Conservation (phyloP, 2,329 filamentous ascomycete species). For the Clonostachys rhizophaga region DNA sequence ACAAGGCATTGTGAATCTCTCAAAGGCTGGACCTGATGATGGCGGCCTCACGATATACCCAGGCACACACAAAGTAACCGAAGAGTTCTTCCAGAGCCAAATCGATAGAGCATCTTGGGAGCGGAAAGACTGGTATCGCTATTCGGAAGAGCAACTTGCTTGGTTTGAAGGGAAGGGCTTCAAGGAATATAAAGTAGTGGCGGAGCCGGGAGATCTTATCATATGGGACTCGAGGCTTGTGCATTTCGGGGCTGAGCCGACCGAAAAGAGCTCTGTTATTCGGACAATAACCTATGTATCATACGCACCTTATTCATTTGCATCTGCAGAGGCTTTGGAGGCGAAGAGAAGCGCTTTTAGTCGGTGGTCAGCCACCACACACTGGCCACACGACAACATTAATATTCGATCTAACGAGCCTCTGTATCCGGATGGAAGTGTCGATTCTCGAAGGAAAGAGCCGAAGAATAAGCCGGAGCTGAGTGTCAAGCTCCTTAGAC, state of each 20-base stretch:
- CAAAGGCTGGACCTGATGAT: slow-evolving; percentile 4
- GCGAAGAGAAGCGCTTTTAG: slow-evolving; percentile 16
- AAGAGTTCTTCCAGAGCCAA: slow-evolving; percentile 8
- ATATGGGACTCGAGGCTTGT: slow-evolving; percentile 41
- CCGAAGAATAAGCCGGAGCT: slow-evolving; percentile 15
- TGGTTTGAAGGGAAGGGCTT: slow-evolving; percentile 11
- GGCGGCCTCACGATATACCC: slow-evolving; percentile 15
- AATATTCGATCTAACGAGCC: slow-evolving; percentile 21
- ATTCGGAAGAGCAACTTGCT: slow-evolving; percentile 15
- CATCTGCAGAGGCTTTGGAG: slow-evolving; percentile 16
- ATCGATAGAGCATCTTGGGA: slow-evolving; percentile 14
- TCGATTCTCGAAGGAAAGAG: slow-evolving; percentile 22
- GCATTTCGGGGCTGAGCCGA: slow-evolving; percentile 30
- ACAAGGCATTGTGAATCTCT: slow-evolving; percentile 15
- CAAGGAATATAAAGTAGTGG: slow-evolving; percentile 9
- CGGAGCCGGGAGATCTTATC: slow-evolving; percentile 15
- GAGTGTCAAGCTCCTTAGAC: slow-evolving; percentile 14
- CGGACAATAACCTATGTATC: slow-evolving; percentile 28
- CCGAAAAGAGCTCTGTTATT: slow-evolving; percentile 20
- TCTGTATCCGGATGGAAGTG: slow-evolving; percentile 22
- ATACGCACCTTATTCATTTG: slow-evolving; percentile 26
- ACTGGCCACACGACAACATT: slow-evolving; percentile 30
- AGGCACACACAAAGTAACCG: slow-evolving; percentile 6
- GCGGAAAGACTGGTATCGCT: slow-evolving; percentile 25
- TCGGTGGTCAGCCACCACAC: slow-evolving; percentile 14